Percentiles rank a stretch among this genome's conserved stretches.
Evolutionary conservation across 306 rosid genomes (phyloP).

Genomic region (Ziziphus jujuba): DNA sequence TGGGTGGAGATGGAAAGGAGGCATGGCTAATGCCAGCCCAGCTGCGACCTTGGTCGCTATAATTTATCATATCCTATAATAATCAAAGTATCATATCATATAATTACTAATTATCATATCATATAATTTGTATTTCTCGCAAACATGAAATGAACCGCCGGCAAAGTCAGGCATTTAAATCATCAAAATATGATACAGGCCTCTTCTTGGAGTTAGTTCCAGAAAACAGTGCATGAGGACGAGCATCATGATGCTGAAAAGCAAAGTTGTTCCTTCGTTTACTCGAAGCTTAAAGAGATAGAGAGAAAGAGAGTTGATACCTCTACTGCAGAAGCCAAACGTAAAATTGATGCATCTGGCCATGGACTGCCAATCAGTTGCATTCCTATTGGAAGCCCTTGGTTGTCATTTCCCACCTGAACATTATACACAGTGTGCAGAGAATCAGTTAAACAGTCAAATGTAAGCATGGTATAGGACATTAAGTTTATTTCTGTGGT

Average conservation of each 20-base stretch:
- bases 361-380: constrained; percentile 93
- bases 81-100: too few relatives aligned
- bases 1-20: too few relatives aligned
- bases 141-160: neutral
- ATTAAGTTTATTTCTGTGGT: neutral
- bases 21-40: too few relatives aligned
- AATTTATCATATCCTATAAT: too few relatives aligned
- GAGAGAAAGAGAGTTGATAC: constrained; percentile 47
- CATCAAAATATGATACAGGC: constrained; percentile 64
- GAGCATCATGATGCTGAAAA: too few relatives aligned
- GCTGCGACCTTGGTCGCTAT: too few relatives aligned
- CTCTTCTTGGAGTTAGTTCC: constrained; percentile 67
- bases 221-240: too few relatives aligned
- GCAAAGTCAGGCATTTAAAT: constrained; percentile 31
- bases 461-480: neutral
- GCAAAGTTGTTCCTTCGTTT: neutral
- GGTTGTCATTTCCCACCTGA: constrained; percentile 50
- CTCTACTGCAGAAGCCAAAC: constrained; percentile 82
- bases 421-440: neutral
- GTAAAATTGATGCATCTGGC: constrained; percentile 88
- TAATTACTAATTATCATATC: too few relatives aligned
- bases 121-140: neutral
- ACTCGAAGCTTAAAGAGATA: neutral
- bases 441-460: neutral
- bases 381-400: constrained; percentile 94